Base-by-base conservation (phyloP, 2,329 filamentous ascomycete genomes). In the Pseudovirgaria hyperparasitica region DNA sequence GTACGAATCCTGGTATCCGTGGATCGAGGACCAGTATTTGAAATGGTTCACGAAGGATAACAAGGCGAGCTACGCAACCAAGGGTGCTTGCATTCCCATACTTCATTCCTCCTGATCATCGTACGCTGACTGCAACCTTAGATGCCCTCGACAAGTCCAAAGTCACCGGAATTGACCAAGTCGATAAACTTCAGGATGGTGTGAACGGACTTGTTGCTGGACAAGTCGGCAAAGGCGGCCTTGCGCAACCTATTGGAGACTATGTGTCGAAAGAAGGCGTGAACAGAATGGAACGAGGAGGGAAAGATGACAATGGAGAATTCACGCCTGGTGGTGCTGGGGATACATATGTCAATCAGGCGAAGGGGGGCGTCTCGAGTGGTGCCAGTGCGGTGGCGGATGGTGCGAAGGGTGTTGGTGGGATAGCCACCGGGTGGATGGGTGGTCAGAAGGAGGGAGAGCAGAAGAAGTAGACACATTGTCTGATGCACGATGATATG, bases 31-130 rank as follows among this genome's bases (percentile, higher is more conserved):
- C 49, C 52, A 72, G 32, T 81, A 80, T 48, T 64, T 84, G 16
- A 62, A 65, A 27, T 82, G 70, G 63, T 82, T 82, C 52, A 79
- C 75, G 42, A 76, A 75, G 36, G 76, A 82, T 46, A 84, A 84
- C 63, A 82, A 84, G 55, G 69, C 75, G 5, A 76, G 69, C 46
- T 82, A 82, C 43, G 61, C 70, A 5, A 65, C 76, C 2, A 81
- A 76, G 53, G 66, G 77, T 80, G 50, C 18, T 23, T 8, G 8
- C 22, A 9, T 10, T 9, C 22, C 5, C 22, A 8, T 25, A 25
- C 13, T 22, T 10, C 10, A 9, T 25, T 5, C 14, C 12, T 16
- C 11, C 14, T 29, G 5, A 9, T 18, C 4, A 20, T 19, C 22
- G 16, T 21, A 16, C 17, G 16, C 17, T 29, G 18, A 16, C 13